These are phyloP conservation scores for Acarospora socialis DNA, from an alignment of 2,329 filamentous ascomycete genomes.

Conservation along the genomic window DNA sequence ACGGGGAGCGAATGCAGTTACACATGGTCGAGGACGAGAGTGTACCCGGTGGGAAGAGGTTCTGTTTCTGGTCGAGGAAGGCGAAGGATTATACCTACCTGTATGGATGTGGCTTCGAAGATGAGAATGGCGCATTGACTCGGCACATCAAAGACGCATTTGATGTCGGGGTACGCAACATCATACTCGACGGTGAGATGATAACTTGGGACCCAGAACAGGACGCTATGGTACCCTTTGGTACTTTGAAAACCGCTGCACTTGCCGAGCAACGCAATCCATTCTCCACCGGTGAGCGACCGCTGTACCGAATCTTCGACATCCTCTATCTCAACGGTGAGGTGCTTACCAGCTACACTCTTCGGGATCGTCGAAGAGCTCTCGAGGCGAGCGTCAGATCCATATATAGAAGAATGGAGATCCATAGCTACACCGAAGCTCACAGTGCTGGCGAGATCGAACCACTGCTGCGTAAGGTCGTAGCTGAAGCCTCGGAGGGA, in stretches of 20 bases:
- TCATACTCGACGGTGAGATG: slow-evolving; percentile 97
- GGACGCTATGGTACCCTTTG: slow-evolving; percentile 77
- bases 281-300: slow-evolving; percentile 50
- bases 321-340: slow-evolving; percentile 77
- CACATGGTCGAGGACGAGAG: slow-evolving; percentile 66
- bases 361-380: slow-evolving; percentile 65
- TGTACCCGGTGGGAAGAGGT: slow-evolving; percentile 54
- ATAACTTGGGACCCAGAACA: slow-evolving; percentile 88
- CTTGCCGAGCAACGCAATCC: slow-evolving; percentile 64
- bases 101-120: slow-evolving; percentile 64
- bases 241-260: slow-evolving; percentile 83
- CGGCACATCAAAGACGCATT: slow-evolving; percentile 69
- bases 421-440: slow-evolving; percentile 58
- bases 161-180: slow-evolving; percentile 58
- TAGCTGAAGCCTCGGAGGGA: slow-evolving; percentile 78
- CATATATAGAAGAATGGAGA: slow-evolving; percentile 64
- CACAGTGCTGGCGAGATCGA: slow-evolving; percentile 61
- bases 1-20: slow-evolving; percentile 93
- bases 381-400: slow-evolving; percentile 56
- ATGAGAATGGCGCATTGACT: slow-evolving; percentile 64
- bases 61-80: slow-evolving; percentile 88
- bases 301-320: slow-evolving; percentile 78
- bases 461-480: slow-evolving; percentile 61
- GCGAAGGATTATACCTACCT: slow-evolving; percentile 93
- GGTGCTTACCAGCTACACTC: slow-evolving; percentile 64